Percentiles rank a stretch among this genome's conserved stretches.
Evolutionary conservation across 306 rosid species (phyloP).

Genomic region (Begonia loranthoides): DNA sequence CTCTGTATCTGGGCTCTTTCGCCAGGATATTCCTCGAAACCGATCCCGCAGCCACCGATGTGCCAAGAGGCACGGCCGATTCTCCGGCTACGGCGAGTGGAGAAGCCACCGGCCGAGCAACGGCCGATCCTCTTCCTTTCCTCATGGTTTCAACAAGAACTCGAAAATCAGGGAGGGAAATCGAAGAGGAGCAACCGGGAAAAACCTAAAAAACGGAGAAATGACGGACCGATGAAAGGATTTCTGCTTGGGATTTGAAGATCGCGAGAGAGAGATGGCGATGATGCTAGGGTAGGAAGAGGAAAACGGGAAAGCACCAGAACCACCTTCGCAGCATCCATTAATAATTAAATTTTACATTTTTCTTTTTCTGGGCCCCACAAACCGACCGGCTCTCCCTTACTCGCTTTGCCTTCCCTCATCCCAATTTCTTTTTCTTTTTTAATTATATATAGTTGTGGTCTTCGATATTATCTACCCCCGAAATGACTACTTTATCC

Average conservation of each 20-base stretch:
- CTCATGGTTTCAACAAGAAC: slow-evolving; percentile 21
- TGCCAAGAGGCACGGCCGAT: neutral
- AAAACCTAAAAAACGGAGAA: neutral
- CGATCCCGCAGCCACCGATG: slow-evolving; percentile 19
- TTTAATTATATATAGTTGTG: too few species aligned
- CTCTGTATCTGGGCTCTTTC: slow-evolving; percentile 51
- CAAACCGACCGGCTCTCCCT: slow-evolving; percentile 25
- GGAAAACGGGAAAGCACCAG: slow-evolving; percentile 27
- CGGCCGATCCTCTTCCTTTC: slow-evolving; percentile 37
- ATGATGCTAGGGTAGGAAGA: slow-evolving; percentile 4
- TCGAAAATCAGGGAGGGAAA: neutral
- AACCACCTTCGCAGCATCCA: slow-evolving; percentile 35
- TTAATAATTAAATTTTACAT: slow-evolving; percentile 15
- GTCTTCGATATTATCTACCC: too few species aligned
- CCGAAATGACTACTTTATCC: too few species aligned
- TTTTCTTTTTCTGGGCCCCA: slow-evolving; percentile 23
- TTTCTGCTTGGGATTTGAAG: neutral
- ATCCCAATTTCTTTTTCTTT: neutral
- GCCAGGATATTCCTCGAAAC: slow-evolving; percentile 8
- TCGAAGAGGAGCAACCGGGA: neutral
- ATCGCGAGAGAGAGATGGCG: neutral
- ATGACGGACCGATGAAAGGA: neutral
- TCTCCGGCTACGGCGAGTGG: slow-evolving; percentile 5
- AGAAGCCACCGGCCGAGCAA: slow-evolving; percentile 1
- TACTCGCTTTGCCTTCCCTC: neutral